Conservation (phyloP, 345 rosid genomes). For the Brassica napus region DNA sequence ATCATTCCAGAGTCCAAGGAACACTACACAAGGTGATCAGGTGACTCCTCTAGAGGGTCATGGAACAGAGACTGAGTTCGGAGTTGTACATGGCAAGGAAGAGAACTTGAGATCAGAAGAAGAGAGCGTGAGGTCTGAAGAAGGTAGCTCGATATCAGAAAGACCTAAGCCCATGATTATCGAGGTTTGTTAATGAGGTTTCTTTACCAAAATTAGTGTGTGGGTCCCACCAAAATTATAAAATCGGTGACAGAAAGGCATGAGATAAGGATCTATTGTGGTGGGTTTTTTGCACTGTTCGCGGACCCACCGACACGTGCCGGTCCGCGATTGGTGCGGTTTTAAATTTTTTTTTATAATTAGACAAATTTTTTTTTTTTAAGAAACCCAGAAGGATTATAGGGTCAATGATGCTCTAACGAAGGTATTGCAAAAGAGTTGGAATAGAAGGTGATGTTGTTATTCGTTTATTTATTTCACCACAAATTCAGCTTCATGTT, state of each 20-base stretch:
- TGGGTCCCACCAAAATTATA: too few relatives aligned
- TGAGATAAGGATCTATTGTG: too few relatives aligned
- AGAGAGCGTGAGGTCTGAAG: constrained; percentile 29
- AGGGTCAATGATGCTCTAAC: constrained; percentile 3
- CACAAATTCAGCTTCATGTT: constrained; percentile 12
- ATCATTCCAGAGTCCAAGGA: constrained; percentile 12
- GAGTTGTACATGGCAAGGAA: constrained; percentile 27
- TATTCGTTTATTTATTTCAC: constrained; percentile 17
- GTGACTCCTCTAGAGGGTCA: constrained; percentile 15
- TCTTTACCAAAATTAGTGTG: too few relatives aligned
- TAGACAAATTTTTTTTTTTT: too few relatives aligned
- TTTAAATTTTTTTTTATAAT: too few relatives aligned
- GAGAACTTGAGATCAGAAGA: not conserved
- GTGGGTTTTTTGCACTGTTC: too few relatives aligned
- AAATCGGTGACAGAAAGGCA: too few relatives aligned
- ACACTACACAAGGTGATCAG: constrained; percentile 1
- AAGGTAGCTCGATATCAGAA: constrained; percentile 50
- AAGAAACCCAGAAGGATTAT: too few relatives aligned
- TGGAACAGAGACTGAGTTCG: constrained; percentile 1
- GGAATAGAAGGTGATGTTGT: constrained; percentile 45
- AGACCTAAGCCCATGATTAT: constrained; percentile 19
- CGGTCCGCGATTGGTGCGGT: too few relatives aligned
- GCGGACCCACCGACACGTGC: too few relatives aligned
- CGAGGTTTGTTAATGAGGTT: too few relatives aligned
- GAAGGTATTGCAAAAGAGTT: constrained; percentile 47